Evolutionary conservation across 495 filamentous ascomycete genomes (phyloP).

Genomic region (Penicillium canescens): DNA sequence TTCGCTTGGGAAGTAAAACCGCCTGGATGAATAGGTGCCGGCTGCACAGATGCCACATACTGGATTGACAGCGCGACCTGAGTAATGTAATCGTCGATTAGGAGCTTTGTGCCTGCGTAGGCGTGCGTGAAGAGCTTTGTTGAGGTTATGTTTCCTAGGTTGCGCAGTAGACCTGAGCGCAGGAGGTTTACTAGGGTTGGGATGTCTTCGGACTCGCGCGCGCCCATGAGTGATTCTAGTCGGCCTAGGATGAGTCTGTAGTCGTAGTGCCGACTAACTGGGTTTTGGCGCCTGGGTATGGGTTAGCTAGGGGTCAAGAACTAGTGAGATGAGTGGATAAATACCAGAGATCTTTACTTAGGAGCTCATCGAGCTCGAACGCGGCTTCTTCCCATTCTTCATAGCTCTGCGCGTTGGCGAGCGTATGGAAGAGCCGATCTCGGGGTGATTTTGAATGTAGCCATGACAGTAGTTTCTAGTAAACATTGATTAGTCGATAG

Average conservation of each 20-base stretch:
- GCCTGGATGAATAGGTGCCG: conserved; percentile 50
- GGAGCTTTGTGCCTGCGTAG: conserved; percentile 84
- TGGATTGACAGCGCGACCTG: conserved; percentile 78
- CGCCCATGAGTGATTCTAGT: conserved; percentile 66
- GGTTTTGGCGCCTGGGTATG: conserved; percentile 69
- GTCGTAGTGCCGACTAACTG: conserved; percentile 81
- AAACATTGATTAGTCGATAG: neutral
- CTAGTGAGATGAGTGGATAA: neutral
- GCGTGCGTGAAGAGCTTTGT: conserved; percentile 82
- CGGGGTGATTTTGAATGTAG: conserved; percentile 41
- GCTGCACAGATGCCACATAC: conserved; percentile 73
- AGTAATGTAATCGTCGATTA: conserved; percentile 90
- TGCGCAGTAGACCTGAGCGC: conserved; percentile 84
- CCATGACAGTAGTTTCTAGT: conserved; percentile 40
- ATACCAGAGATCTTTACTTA: conserved; percentile 82
- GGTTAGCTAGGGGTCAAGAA: neutral
- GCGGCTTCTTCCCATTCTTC: conserved; percentile 86
- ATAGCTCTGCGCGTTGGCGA: conserved; percentile 65
- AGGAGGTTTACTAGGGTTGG: conserved; percentile 74
- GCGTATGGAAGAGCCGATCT: conserved; percentile 31
- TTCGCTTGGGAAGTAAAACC: conserved; percentile 80
- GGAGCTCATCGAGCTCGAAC: conserved; percentile 72
- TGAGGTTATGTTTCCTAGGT: conserved; percentile 85
- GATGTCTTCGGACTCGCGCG: conserved; percentile 76
- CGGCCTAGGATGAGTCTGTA: conserved; percentile 83